A percentile compares a stretch with the other conserved stretches of the same genome.
Conservation (phyloP, 371 early-diverging fungal genomes). For the Rhizomucor miehei region DNA sequence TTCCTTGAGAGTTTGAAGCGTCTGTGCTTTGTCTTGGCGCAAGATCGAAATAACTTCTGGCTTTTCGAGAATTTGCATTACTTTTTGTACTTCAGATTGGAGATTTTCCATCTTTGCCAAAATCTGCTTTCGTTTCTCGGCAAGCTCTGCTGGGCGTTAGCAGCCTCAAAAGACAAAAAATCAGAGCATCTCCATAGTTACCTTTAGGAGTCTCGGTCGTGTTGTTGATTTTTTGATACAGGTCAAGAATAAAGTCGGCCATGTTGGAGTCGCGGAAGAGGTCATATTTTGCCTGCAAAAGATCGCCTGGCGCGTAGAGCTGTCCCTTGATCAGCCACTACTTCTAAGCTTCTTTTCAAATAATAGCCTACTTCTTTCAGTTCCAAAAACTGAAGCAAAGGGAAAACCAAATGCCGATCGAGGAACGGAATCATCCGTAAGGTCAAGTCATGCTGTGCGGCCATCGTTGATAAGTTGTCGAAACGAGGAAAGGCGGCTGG, state of each 20-base stretch:
- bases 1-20: constrained; percentile 79
- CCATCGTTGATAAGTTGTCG: constrained; percentile 28
- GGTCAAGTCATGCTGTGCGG: constrained; percentile 83
- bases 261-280: constrained; percentile 86
- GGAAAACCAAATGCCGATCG: constrained; percentile 91
- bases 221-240: constrained; percentile 77
- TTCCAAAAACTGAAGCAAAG: constrained; percentile 83
- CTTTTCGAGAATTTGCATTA: constrained; percentile 87
- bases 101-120: constrained; percentile 69
- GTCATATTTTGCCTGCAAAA: constrained; percentile 86
- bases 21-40: constrained; percentile 90
- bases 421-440: constrained; percentile 81
- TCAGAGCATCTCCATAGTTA: constrained; percentile 13
- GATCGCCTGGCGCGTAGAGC: constrained; percentile 73
- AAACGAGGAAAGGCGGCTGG: no score
- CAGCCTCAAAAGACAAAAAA: constrained; percentile 3
- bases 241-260: constrained; percentile 84
- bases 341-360: not conserved
- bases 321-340: constrained; percentile 16
- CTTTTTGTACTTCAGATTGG: constrained; percentile 75
- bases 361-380: constrained; percentile 63
- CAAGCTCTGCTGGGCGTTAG: constrained; percentile 50
- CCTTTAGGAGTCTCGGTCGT: constrained; percentile 65
- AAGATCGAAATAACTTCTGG: constrained; percentile 86
- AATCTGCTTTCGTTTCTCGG: constrained; percentile 72